Evolutionary conservation across 192 early-diverging fungal genomes (phyloP), one percentile per base, ranked within the genome.

Genomic region (Rhizoclosmatium globosum): DNA sequence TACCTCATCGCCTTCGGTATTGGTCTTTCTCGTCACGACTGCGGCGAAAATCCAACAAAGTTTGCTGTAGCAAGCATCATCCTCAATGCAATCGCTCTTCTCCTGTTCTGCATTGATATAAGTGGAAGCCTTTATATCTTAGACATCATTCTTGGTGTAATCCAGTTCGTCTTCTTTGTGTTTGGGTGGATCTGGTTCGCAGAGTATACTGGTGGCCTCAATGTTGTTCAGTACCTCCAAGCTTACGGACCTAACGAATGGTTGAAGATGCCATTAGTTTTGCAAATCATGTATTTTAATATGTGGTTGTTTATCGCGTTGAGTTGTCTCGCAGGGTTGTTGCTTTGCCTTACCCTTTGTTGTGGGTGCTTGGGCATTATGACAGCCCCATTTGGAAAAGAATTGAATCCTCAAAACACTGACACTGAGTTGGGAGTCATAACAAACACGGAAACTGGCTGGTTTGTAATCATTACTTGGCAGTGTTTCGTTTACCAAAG

Each of bases 251-350:
- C 62, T 3, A 64, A 64, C 3, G 21, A 19, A 13, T 64, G 62
- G 62, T 38, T 64, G 2, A 39, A 64, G n/a, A 31, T 64, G 19
- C 62, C 62, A 38, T 38, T 64, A 3, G 62, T 19, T 15, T 19
- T 64, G 13, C 19, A 38, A 39, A 38, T 64, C 62, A 64, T 64
- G 62, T 64, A 64, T 38, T 64, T 64, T 38, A 64, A 64, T 39
- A 31, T 64, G 19, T 64, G 62, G 62, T 38, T 64, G 62, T 64
- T 38, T 38, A 64, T 64, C 62, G 62, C 31, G 31, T 31, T 31
- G 31, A 31, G 31, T 31, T 31, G 31, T 31, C 31, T 31, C 31
- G 31, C 31, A 31, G 31, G 31, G 31, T 31, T 31, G 31, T 31
- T 31, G 31, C 31, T 31, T 31, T 31, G 31, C 31, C 31, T 31